These are phyloP conservation scores for Candida peoriensis DNA, from an alignment of 805 yeast genomes.

Conservation along the genomic window DNA sequence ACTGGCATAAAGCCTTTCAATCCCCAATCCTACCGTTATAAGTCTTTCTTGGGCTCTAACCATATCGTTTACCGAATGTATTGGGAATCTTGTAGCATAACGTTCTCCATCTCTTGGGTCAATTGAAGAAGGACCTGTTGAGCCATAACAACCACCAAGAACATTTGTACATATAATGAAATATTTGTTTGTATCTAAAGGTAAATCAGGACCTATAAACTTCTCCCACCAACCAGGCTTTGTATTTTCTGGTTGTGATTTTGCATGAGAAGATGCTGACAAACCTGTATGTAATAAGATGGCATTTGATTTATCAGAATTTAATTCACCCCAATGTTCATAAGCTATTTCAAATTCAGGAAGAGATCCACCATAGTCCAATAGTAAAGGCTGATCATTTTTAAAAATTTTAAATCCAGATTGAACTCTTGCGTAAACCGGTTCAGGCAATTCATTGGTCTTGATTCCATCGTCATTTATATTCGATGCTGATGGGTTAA, in stretches of 20 bases:
- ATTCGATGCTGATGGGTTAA: slow-evolving; percentile 5
- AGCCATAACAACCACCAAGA: slow-evolving; percentile 91
- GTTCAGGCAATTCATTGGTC: slow-evolving; percentile 68
- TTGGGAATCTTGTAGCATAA: slow-evolving; percentile 86
- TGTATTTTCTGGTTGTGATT: slow-evolving; percentile 63
- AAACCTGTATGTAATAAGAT: slow-evolving; percentile 84
- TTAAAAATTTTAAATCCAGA: slow-evolving; percentile 61
- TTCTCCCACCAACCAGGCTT: slow-evolving; percentile 95
- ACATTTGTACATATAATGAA: slow-evolving; percentile 88
- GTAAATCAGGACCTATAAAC: slow-evolving; percentile 77
- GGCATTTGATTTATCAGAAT: slow-evolving; percentile 60
- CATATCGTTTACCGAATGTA: slow-evolving; percentile 84
- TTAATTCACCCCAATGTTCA: slow-evolving; percentile 85
- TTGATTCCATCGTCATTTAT: slow-evolving; percentile 10
- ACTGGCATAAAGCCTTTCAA: slow-evolving; percentile 63
- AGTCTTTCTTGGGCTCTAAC: slow-evolving; percentile 80
- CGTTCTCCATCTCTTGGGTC: slow-evolving; percentile 63
- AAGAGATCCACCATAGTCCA: slow-evolving; percentile 78
- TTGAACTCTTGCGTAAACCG: slow-evolving; percentile 66
- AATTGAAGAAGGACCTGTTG: slow-evolving; percentile 83
- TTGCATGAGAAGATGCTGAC: slow-evolving; percentile 92
- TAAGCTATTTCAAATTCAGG: slow-evolving; percentile 81
- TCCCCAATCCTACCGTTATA: slow-evolving; percentile 56
- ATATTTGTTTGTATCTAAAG: slow-evolving; percentile 75
- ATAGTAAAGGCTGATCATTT: slow-evolving; percentile 52